Evolutionary conservation across 2,329 filamentous ascomycete genomes (phyloP), one percentile per base, ranked within the genome.

Genomic region (Exutisphaerella laricina): DNA sequence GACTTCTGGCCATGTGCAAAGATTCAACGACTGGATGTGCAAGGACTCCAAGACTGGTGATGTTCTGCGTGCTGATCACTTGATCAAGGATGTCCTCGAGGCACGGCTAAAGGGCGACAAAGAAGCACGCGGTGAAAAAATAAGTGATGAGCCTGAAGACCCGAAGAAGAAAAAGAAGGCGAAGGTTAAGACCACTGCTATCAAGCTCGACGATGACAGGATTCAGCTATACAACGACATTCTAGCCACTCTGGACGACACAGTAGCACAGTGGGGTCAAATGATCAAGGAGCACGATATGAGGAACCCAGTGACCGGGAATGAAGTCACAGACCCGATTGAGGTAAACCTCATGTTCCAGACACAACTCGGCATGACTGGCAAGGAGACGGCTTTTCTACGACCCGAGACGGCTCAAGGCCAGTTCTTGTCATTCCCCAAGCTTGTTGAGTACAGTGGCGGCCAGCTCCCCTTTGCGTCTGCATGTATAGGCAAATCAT

Each of bases 341-440:
- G 76, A 88, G 30, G 96, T 97, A 79, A 98, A 98, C 71, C 81
- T 98, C 61, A 98, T 98, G 92, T 98, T 97, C 75, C 84, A 90
- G 68, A 96, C 90, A 30, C 76, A 85, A 25, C 97, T 98, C 63
- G 92, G 92, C 49, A 89, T 90, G 43, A 94, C 86, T 71, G 85
- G 85, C 67, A 89, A 94, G 62, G 74, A 85, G 50, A 79, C 85
- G 35, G 89, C 87, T 41, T 96, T 88, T 66, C 75, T 96, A 45
- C 80, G 89, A 42, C 92, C 92, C 31, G 92, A 98, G 70, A 98
- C 92, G 21, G 92, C 92, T 3, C 92, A 98, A 74, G 92, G 92
- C 53, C 92, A 98, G 70, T 98, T 98, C 70, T 73, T 97, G 54
- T 96, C 94, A 70, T 98, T 98, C 67, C 80, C 84, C 58, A 96